A percentile compares a stretch with the other conserved stretches of the same genome.
These are phyloP conservation scores for Ampelomyces quisqualis DNA, from an alignment of 2,329 filamentous ascomycete genomes.

Conservation along the genomic window DNA sequence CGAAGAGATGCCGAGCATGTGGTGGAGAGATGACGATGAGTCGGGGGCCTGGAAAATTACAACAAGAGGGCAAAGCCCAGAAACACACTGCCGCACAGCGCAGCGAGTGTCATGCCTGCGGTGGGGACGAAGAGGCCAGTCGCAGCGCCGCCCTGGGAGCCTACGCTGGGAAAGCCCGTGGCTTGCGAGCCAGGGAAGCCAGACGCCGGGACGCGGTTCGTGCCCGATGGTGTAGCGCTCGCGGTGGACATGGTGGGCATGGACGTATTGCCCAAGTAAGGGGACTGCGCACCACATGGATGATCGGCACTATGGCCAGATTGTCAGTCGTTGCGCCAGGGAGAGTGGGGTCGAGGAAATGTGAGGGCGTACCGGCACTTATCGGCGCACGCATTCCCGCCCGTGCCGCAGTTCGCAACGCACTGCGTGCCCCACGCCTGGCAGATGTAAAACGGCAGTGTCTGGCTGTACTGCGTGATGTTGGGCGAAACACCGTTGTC, in stretches of 20 bases:
- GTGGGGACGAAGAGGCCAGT: constrained; percentile 54
- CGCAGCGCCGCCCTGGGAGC: constrained; percentile 26
- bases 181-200: constrained; percentile 26
- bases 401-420: constrained; percentile 56
- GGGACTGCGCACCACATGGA: constrained; percentile 70
- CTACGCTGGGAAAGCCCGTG: constrained; percentile 11
- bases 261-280: constrained; percentile 60
- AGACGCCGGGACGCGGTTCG: constrained; percentile 33
- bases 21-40: background rate
- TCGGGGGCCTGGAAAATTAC: constrained; percentile 16
- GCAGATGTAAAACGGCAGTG: constrained; percentile 76
- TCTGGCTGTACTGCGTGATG: constrained; percentile 73
- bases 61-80: constrained; percentile 56
- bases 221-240: constrained; percentile 37
- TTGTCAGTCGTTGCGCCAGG: constrained; percentile 5
- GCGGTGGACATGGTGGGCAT: constrained; percentile 50
- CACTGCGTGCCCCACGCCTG: constrained; percentile 70
- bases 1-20: too few relatives aligned
- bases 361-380: constrained; percentile 53
- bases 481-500: constrained; percentile 66
- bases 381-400: constrained; percentile 60
- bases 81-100: constrained; percentile 57
- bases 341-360: background rate
- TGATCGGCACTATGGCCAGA: constrained; percentile 52
- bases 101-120: constrained; percentile 57